Evolutionary conservation across 2,329 filamentous ascomycete genomes (phyloP), one percentile per base, ranked within the genome.

Genomic region (Claviceps maximensis): DNA sequence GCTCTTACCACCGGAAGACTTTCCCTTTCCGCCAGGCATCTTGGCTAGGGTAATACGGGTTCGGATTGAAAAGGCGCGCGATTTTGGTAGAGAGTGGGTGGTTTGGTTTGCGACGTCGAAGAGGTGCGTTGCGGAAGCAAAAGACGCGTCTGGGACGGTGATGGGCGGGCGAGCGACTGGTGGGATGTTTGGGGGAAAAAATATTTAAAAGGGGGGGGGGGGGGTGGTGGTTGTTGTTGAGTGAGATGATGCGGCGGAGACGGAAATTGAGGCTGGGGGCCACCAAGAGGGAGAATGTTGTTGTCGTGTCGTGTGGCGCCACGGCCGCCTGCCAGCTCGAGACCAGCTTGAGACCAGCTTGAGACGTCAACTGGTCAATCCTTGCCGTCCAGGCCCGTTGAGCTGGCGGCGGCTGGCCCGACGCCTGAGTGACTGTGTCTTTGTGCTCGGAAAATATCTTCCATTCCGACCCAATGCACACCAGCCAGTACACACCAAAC

Each of bases 1-100:
- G 69, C 74, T 90, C 83, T 94, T 95, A 67, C 90, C 90, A 64
- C 90, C 89, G 62, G 85, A 81, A 59, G 84, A 88, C 78, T 89
- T 94, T 79, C 90, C 90, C 80, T 96, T 96, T 75, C 89, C 89
- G 68, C 90, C 90, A 67, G 89, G 71, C 79, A 82, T 82, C n/a
- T 50, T 57, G 51, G 23, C 25, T 33, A 36, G 27, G 45, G 13
- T 38, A 40, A 42, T 49, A n/a, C n/a, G n/a, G n/a, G 52, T 4
- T 25, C 13, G 44, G 44, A 47, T n/a, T 36, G 29, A 53, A 49
- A 52, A 41, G 42, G 27, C 27, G 51, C 21, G 42, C 29, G 13
- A 45, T 23, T 42, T 23, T 17, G 25, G 47, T 17, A n/a, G 21
- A 40, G 19, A 19, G 21, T 25, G 5, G 1, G 25, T 47, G 17